Evolutionary conservation across 2,329 filamentous ascomycete genomes (phyloP), one percentile per base, ranked within the genome.

Genomic region (Fusarium sp.): DNA sequence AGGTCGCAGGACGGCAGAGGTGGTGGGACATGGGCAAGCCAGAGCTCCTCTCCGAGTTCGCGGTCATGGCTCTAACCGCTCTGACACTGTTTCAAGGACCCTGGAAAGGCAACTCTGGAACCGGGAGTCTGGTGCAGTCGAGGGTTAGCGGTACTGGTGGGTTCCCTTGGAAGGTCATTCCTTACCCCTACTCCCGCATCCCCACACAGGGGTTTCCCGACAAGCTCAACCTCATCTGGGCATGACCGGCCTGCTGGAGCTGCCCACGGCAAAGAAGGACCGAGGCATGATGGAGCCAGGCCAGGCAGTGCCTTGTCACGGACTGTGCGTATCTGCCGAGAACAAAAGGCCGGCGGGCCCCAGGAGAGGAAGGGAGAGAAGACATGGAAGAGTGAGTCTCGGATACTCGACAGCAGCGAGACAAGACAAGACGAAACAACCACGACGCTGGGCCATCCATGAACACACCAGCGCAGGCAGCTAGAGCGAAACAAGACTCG

Each of bases 161-260:
- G 59, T 62, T 67, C 59, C 58, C 40, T 65, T 55, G 29, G 51
- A 61, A 36, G 50, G 36, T 53, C 33, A 62, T 64, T 62, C 58
- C 61, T 53, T 69, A 60, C 42, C 63, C 66, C 58, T 68, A 67
- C 70, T 72, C 53, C 61, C 58, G 63, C 58, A 46, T 65, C 53
- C 57, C 66, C 67, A 50, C 60, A 65, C 68, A 71, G 64, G 72
- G 71, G 61, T 62, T 58, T 63, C 51, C 51, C 57, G 33, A 64
- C 42, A 55, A 59, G 46, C 31, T 40, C 49, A 40, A 49, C 69
- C 58, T 70, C 61, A 72, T 67, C 53, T 40, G 63, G 67, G 6
- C 46, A 62, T 70, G 61, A 59, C 54, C 42, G 53, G 62, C 54
- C 42, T 58, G 60, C 34, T 64, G 62, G 38, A 54, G 51, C 23